Evolutionary conservation across 2,329 filamentous ascomycete genomes (phyloP), one percentile per base, ranked within the genome.

Genomic region (Fusarium ambrosium): DNA sequence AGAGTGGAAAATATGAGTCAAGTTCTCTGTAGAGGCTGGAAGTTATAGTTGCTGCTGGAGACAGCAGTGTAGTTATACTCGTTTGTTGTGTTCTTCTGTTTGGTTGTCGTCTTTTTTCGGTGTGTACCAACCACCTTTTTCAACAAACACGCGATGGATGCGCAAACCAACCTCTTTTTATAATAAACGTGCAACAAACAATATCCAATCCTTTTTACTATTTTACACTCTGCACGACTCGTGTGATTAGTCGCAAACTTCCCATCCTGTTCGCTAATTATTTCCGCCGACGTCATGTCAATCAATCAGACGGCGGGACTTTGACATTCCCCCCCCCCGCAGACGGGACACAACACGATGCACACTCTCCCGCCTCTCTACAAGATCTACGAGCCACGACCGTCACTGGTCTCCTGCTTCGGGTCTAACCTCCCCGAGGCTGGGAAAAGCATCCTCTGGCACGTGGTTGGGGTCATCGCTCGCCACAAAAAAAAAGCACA

Each of bases 131-230:
- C 76, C 76, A 66, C 76, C 71, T 66, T 11, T 32, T 59, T 18
- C 20, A 53, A 41, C 43, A 48, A 59, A 60, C 22, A 56, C 24
- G 61, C 29, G 29, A 74, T 67, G 62, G 36, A 74, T 67, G 62
- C 66, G 43, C 60, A 62, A 64, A 55, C 76, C 76, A 77, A 66
- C 73, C 76, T 74, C 72, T 73, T 75, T 75, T 70, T 74, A 69
- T 70, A 67, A 68, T 70, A 56, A 74, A 72, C 59, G 65, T 68
- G 70, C 39, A 73, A 69, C 71, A 67, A 62, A 67, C 66, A 63
- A 62, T 66, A 45, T 62, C 64, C 59, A 60, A 43, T 53, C 45
- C 48, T 24, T 24, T 24, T 72, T 62, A 53, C 34, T 32, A 27
- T 27, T 62, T 39, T 4, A 16, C 22, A 32, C 29, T 61, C 18